phyloP scores from a whole-genome alignment of 2,329 filamentous ascomycete species.

The Monilinia fructigena region DNA sequence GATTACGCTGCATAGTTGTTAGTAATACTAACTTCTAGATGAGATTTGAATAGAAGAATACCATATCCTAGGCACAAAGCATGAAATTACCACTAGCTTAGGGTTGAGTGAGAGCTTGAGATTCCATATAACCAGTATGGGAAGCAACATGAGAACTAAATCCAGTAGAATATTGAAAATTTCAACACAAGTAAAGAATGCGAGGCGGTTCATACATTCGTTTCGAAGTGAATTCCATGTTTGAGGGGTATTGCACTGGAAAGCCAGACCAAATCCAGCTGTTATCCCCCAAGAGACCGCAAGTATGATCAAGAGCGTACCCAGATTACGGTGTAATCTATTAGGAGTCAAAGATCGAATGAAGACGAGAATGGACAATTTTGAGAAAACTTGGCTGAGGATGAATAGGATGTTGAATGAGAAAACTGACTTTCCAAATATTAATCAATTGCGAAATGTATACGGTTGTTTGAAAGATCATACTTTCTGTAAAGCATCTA shows the following conservation, averaged over 20 bases:
- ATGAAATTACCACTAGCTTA: neutral
- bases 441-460: neutral
- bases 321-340: neutral
- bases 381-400: conserved; percentile 2
- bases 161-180: conserved; percentile 1
- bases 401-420: conserved; percentile 4
- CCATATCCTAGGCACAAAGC: conserved; percentile 9
- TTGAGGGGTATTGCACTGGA: neutral
- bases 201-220: conserved; percentile 3
- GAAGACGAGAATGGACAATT: conserved; percentile 6
- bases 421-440: neutral
- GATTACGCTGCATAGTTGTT: neutral
- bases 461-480: neutral
- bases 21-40: neutral
- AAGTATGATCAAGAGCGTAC: conserved; percentile 3
- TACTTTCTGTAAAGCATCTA: conserved; percentile 5
- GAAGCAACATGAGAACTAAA: neutral
- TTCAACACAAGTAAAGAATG: conserved; percentile 4
- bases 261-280: neutral
- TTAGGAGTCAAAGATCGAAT: conserved; percentile 13
- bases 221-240: neutral
- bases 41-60: neutral
- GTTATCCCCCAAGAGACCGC: neutral
- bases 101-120: neutral
- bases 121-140: conserved; percentile 4